Base-by-base conservation (phyloP, 805 yeast genomes). In the Brettanomyces nanus region DNA sequence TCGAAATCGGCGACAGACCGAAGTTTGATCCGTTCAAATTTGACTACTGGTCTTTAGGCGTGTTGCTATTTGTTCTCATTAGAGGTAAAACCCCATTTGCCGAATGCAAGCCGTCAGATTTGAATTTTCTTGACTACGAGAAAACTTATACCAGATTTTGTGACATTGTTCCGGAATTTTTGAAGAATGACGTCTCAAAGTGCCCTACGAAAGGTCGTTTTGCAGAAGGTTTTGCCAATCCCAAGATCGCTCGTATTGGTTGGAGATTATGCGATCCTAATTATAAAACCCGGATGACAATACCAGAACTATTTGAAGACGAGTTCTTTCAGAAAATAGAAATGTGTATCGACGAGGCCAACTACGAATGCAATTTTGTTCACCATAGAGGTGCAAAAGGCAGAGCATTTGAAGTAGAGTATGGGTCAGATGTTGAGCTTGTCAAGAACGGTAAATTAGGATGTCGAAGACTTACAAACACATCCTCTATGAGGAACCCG, bases 191-290 rank as follows among this genome's bases (percentile, higher is more conserved):
- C 46, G 73, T 70, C 49, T 68, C 68, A 40, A 69, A 73, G 62
- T 42, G 77, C 71, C 62, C 75, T 61, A 33, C 39, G n/a, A 28
- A 18, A 2, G 49, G 61, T 69, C 5, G 77, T 13, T 47, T 45
- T 28, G 40, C 54, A 6, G 43, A 44, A n/a, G 39, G 46, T 6
- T 48, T 53, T 33, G 52, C 50, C 1, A 41, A 45, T 5, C 34
- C 38, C 9, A 38, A 37, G 20, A 38, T 51, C 13, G 42, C 49
- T 6, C 45, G 54, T 28, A 29, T 53, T 6, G 51, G 85, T 6
- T 81, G 89, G 86, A 73, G 82, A 54, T 58, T 83, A 36, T 73
- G 81, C 48, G 87, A 82, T 50, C 85, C 86, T 3, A 62, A 73
- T 19, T 63, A 71, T 0, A 51, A 48, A 2, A 63, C 72, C 6